These are phyloP conservation scores for Oenanthe javanica DNA, from an alignment of 140 eudicot species.

Conservation along the genomic window DNA sequence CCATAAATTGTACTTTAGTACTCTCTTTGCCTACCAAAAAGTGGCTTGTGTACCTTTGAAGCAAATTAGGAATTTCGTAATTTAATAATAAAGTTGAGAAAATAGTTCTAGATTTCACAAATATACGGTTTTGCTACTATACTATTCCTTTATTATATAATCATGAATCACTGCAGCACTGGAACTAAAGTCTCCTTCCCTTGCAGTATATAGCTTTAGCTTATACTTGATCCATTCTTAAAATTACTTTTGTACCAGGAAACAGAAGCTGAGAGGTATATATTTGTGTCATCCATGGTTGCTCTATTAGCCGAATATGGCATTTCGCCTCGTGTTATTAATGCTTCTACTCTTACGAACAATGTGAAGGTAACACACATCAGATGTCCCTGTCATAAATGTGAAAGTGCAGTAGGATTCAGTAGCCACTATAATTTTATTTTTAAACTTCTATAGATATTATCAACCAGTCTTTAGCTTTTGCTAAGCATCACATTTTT, in stretches of 20 bases:
- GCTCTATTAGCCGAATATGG: conserved; percentile 79
- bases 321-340: conserved; percentile 69
- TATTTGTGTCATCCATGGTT: conserved; percentile 68
- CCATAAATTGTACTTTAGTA: background rate
- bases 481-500: conserved; percentile 4
- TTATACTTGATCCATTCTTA: background rate
- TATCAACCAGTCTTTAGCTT: background rate
- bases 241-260: conserved; percentile 38
- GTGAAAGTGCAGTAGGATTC: background rate
- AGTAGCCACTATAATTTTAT: background rate
- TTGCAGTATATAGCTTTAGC: background rate
- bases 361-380: conserved; percentile 64
- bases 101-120: background rate
- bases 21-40: background rate
- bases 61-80: background rate
- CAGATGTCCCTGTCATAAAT: no score
- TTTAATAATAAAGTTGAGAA: background rate
- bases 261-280: conserved; percentile 78
- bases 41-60: background rate
- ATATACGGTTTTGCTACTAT: background rate
- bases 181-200: background rate
- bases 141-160: background rate
- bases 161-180: background rate
- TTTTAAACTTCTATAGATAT: background rate
- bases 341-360: conserved; percentile 73